Evolutionary conservation across 805 yeast species (phyloP).

Genomic region (Saturnispora dispora): DNA sequence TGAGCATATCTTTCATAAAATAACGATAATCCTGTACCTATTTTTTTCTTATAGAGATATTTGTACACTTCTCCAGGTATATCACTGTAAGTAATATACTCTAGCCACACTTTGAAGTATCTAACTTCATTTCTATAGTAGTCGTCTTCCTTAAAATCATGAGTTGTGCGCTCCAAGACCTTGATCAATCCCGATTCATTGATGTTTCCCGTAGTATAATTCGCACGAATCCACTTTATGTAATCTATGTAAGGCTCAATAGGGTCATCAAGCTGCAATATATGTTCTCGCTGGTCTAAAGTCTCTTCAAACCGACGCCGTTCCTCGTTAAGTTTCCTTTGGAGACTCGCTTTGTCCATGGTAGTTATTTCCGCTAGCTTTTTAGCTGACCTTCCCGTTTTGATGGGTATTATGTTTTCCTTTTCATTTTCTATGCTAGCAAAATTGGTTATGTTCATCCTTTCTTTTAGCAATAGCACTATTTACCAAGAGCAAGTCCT

Average conservation of each 20-base stretch:
- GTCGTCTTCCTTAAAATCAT: constrained; percentile 50
- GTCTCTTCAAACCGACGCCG: constrained; percentile 40
- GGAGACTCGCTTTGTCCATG: constrained; percentile 15
- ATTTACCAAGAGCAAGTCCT: neutral
- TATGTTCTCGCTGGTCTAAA: constrained; percentile 28
- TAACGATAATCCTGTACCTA: constrained; percentile 57
- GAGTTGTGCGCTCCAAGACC: constrained; percentile 64
- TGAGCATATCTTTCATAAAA: constrained; percentile 77
- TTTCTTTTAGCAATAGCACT: neutral
- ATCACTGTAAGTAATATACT: constrained; percentile 59
- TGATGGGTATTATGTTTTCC: constrained; percentile 63
- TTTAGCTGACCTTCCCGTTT: constrained; percentile 60
- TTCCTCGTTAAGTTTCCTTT: constrained; percentile 21
- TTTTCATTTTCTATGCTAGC: constrained; percentile 49
- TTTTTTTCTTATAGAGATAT: constrained; percentile 59
- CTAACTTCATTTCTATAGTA: constrained; percentile 78
- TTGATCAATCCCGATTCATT: constrained; percentile 56
- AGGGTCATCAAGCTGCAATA: constrained; percentile 76
- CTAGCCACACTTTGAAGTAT: constrained; percentile 73
- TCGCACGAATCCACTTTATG: constrained; percentile 59
- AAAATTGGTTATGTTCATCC: constrained; percentile 18
- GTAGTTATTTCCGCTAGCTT: constrained; percentile 41
- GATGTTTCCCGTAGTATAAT: constrained; percentile 51
- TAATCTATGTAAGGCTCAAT: constrained; percentile 67
- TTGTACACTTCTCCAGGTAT: constrained; percentile 63